Percentiles rank a stretch among this genome's conserved stretches.
phyloP scores from a whole-genome alignment of 2,329 filamentous ascomycete species.

The Rhynchosporium secalis region DNA sequence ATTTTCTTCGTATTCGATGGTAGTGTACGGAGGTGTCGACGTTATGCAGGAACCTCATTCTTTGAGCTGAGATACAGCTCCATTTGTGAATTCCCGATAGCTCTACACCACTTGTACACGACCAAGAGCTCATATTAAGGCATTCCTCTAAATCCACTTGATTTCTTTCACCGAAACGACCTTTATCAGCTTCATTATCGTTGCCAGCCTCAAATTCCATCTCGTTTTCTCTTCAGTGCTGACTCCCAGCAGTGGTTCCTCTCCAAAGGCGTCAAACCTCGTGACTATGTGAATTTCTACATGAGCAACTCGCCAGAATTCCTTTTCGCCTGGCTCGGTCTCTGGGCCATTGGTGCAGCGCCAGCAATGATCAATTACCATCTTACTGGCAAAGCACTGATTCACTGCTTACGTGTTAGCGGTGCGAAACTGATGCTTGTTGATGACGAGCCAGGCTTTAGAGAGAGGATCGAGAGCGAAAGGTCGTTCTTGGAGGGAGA shows the following conservation, averaged over 20 bases:
- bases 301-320: conserved; percentile 69
- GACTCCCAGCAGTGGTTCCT: conserved; percentile 44
- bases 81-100: no score
- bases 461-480: conserved; percentile 58
- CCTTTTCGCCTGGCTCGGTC: conserved; percentile 62
- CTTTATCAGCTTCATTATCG: no score
- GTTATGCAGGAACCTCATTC: no score
- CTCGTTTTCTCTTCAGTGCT: no score
- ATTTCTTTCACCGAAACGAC: no score
- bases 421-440: conserved; percentile 57
- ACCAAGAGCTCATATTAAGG: no score
- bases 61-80: no score
- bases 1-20: no score
- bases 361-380: conserved; percentile 74
- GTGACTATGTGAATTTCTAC: conserved; percentile 65
- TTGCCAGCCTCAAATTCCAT: no score
- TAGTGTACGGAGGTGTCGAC: no score
- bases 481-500: conserved; percentile 49
- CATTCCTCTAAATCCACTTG: no score
- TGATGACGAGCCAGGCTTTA: conserved; percentile 55
- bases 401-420: conserved; percentile 64
- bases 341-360: conserved; percentile 65
- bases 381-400: conserved; percentile 59
- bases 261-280: conserved; percentile 55
- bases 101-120: no score